Evolutionary conservation across 306 rosid species (phyloP), one percentile per base, ranked within the genome.

Genomic region (Cucumis sativus): DNA sequence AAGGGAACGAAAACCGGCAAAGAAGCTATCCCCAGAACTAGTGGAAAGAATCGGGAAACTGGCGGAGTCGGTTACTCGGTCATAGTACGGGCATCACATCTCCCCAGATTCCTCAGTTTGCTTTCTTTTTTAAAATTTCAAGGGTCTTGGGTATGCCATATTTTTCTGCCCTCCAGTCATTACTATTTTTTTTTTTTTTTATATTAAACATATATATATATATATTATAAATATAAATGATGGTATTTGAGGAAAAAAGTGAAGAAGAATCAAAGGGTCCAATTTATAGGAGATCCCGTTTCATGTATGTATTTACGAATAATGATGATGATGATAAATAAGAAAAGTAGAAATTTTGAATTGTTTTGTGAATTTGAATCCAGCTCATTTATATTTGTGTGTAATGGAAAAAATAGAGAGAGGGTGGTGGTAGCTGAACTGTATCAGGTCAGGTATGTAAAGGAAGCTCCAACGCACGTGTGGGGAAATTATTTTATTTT

Each of bases 11-110:
- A 92, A 89, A 86, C 98, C 88, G 81, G 84, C 81, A 2, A 91
- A 89, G 88, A 96, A 96, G 83, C 88, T 96, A 7, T 91, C 99
- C 1, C 98, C 97, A 5, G 83, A 88, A 23, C 92, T 92, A 0
- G 91, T 86, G 4, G 89, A 92, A 64, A 85, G 79, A 76, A 89
- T 96, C 13, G 97, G 87, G 75, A 96, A 96, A 87, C 90, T 92
- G 82, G 98, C 97, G 17, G 89, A 91, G 74, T 96, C 98, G 37
- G 98, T 96, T 75, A 88, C 91, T 84, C 88, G 88, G 91, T 87
- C 86, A 82, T 84, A 58, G 77, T 66, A 74, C 28, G 43, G 45
- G 39, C 75, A 60, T 80, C 69, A 41, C 81, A 52, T 13, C 5
- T 52, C 15, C 57, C 23, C 8, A 23, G 45, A n/a, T 64, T 65